phyloP scores from a whole-genome alignment of 306 rosid genomes.

The Vachellia pachyceras region DNA sequence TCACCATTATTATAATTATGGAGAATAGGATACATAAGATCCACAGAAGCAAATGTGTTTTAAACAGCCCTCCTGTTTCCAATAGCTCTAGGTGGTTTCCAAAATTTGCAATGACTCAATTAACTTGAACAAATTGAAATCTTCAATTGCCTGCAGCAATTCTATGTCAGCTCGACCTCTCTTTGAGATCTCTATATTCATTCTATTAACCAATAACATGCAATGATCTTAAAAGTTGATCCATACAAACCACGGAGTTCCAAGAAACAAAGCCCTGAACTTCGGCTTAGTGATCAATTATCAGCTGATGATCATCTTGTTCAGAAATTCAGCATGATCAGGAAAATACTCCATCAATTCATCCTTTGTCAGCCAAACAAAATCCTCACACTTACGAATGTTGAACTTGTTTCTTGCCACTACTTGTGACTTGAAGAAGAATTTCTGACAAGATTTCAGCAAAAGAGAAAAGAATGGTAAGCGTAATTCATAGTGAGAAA shows the following conservation, averaged over 20 bases:
- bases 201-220: constrained; percentile 13
- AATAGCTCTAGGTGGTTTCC: constrained; percentile 2
- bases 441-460: constrained; percentile 55
- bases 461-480: constrained; percentile 14
- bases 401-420: constrained; percentile 68
- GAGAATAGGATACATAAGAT: constrained; percentile 17
- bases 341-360: constrained; percentile 85
- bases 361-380: constrained; percentile 93
- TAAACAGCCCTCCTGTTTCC: constrained; percentile 20
- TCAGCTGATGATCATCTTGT: constrained; percentile 88
- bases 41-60: neutral
- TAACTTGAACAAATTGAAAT: constrained; percentile 17
- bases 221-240: constrained; percentile 21
- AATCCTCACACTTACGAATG: constrained; percentile 69
- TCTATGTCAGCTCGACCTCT: constrained; percentile 25
- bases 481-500: constrained; percentile 22
- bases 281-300: constrained; percentile 1
- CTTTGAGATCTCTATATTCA: neutral
- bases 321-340: constrained; percentile 72
- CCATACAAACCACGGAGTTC: constrained; percentile 9
- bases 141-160: constrained; percentile 11
- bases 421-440: constrained; percentile 92
- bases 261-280: neutral
- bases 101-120: constrained; percentile 26
- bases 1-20: too few species aligned